A percentile compares a stretch with the other conserved stretches of the same genome.
Evolutionary conservation across 2,329 filamentous ascomycete genomes (phyloP).

Genomic region (Xylaria polymorpha): DNA sequence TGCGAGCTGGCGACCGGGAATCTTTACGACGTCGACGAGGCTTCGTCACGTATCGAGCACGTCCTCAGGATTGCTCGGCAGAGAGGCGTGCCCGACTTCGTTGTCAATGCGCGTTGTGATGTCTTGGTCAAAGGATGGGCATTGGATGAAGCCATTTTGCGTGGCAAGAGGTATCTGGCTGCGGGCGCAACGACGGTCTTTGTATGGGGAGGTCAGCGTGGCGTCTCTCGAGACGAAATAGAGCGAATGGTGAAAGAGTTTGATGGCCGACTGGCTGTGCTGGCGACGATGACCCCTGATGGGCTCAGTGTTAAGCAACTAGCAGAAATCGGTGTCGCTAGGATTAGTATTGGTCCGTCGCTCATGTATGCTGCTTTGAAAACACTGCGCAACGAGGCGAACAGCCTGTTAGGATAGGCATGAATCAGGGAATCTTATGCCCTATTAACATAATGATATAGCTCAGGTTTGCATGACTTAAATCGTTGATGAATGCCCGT

Average conservation of each 20-base stretch:
- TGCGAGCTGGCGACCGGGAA: conserved; percentile 52
- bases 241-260: conserved; percentile 54
- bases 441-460: too few relatives aligned
- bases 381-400: conserved; percentile 24
- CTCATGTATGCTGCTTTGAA: conserved; percentile 24
- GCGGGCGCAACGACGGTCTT: conserved; percentile 65
- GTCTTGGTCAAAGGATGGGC: conserved; percentile 49
- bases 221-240: conserved; percentile 54
- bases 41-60: conserved; percentile 54
- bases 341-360: conserved; percentile 59
- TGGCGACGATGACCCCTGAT: conserved; percentile 45
- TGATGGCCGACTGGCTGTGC: conserved; percentile 52
- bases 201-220: conserved; percentile 56
- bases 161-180: conserved; percentile 61
- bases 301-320: conserved; percentile 49
- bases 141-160: conserved; percentile 54
- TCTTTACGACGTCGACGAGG: conserved; percentile 55
- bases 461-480: too few relatives aligned
- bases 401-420: conserved; percentile 16
- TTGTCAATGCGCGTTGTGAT: conserved; percentile 64
- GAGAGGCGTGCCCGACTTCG: conserved; percentile 60
- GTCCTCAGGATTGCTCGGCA: conserved; percentile 53
- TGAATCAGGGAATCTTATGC: background rate
- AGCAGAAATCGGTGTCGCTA: conserved; percentile 56
- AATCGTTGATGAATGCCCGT: too few relatives aligned